phyloP scores from a whole-genome alignment of 352 stramenopile genomes.

The Blastocystis sp. region DNA sequence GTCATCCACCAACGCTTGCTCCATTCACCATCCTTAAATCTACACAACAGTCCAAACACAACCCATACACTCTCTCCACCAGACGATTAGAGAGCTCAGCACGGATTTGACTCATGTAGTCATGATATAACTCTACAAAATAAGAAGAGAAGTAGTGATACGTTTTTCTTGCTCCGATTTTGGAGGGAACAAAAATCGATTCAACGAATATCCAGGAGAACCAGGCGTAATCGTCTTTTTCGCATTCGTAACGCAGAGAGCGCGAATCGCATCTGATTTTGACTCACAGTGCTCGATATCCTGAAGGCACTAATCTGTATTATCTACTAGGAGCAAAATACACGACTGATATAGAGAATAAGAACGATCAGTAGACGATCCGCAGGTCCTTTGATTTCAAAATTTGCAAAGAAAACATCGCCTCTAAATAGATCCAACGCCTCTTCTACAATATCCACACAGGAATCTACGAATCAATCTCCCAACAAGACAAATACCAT shows the following conservation, averaged over 20 bases:
- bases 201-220: constrained; percentile 43
- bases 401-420: constrained; percentile 59
- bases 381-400: constrained; percentile 43
- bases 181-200: constrained; percentile 31
- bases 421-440: constrained; percentile 35
- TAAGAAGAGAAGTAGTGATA: not conserved
- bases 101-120: constrained; percentile 57
- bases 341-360: constrained; percentile 60
- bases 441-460: constrained; percentile 59
- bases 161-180: constrained; percentile 47
- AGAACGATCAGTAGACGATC: constrained; percentile 43
- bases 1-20: constrained; percentile 60
- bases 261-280: not conserved
- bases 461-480: not conserved
- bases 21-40: constrained; percentile 51
- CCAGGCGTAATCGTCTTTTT: constrained; percentile 40
- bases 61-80: constrained; percentile 36
- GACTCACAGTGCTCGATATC: constrained; percentile 49
- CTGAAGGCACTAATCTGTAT: constrained; percentile 36
- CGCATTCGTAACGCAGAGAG: constrained; percentile 43
- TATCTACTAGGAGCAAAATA: not conserved
- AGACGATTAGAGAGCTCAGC: not conserved
- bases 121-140: constrained; percentile 39
- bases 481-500: not conserved
- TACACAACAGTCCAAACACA: not conserved